phyloP scores from a whole-genome alignment of 495 filamentous ascomycete genomes.

The Hypomontagnella submonticulosa region DNA sequence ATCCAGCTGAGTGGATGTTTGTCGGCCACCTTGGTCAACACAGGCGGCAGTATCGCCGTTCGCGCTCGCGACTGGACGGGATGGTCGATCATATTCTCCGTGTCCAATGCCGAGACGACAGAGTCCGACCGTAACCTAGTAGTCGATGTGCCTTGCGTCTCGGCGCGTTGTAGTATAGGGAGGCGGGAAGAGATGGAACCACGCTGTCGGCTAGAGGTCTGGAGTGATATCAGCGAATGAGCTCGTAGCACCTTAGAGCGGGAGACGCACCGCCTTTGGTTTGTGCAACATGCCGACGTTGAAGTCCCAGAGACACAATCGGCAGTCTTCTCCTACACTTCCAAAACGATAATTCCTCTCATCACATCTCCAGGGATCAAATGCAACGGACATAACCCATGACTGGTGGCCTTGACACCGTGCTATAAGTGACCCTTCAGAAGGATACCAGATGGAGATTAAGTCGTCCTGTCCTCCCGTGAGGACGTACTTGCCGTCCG shows the following conservation, averaged over 20 bases:
- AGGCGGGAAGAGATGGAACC: slow-evolving; percentile 68
- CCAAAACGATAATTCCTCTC: slow-evolving; percentile 94
- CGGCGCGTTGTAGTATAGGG: slow-evolving; percentile 59
- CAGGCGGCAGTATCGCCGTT: slow-evolving; percentile 90
- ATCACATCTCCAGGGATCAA: slow-evolving; percentile 97
- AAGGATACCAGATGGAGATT: slow-evolving; percentile 91
- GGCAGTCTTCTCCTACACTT: slow-evolving; percentile 92
- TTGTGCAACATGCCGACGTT: slow-evolving; percentile 94
- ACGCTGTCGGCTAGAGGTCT: slow-evolving; percentile 66
- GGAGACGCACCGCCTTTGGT: slow-evolving; percentile 67
- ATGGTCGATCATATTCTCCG: slow-evolving; percentile 70
- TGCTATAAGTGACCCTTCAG: slow-evolving; percentile 85
- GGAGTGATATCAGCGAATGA: slow-evolving; percentile 27
- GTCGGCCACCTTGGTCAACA: slow-evolving; percentile 90
- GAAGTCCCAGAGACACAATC: slow-evolving; percentile 95
- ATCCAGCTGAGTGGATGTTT: slow-evolving; percentile 89
- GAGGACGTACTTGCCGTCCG: slow-evolving; percentile 94
- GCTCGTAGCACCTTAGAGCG: background rate
- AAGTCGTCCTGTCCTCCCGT: slow-evolving; percentile 97
- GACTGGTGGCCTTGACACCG: slow-evolving; percentile 92
- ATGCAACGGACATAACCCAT: slow-evolving; percentile 93
- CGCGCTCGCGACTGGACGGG: slow-evolving; percentile 81
- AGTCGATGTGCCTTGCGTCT: slow-evolving; percentile 60
- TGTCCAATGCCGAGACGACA: slow-evolving; percentile 64
- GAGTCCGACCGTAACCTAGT: slow-evolving; percentile 73